These are phyloP conservation scores for Coemansia sp. DNA, from an alignment of 192 early-diverging fungal species.

Conservation along the genomic window DNA sequence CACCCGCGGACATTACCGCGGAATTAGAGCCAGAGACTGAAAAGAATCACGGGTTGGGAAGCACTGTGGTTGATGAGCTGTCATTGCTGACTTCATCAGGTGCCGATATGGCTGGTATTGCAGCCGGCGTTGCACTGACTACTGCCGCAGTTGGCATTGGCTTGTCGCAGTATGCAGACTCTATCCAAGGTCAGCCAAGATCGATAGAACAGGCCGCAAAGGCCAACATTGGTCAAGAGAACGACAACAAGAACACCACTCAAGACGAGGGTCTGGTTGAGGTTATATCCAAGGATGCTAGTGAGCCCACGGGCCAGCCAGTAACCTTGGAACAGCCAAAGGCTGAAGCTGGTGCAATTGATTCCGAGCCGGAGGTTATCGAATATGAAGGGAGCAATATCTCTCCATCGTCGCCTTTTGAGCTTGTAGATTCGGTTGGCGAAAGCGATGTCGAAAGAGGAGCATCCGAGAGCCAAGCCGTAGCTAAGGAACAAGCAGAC, in stretches of 20 bases:
- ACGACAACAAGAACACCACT: too few relatives aligned
- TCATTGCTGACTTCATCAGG: not conserved
- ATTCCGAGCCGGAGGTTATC: slow-evolving; percentile 18
- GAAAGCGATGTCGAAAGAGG: not conserved
- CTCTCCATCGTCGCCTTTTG: slow-evolving; percentile 21
- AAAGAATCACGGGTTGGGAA: not conserved
- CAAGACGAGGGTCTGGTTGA: slow-evolving; percentile 6
- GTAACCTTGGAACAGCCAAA: not conserved
- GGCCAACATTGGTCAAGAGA: not conserved
- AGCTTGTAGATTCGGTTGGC: slow-evolving; percentile 15
- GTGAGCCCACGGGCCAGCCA: not conserved
- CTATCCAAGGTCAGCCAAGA: not conserved
- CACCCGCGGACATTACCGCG: not conserved
- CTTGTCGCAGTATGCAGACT: not conserved
- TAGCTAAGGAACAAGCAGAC: not conserved
- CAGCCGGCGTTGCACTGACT: slow-evolving; percentile 3
- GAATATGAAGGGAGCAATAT: slow-evolving; percentile 15
- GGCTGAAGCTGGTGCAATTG: slow-evolving; percentile 1
- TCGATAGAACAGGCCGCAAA: not conserved
- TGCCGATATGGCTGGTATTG: not conserved
- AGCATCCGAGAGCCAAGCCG: slow-evolving; percentile 5
- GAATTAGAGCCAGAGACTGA: not conserved
- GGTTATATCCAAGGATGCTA: not conserved
- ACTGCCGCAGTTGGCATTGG: not conserved
- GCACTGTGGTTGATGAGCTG: not conserved